Evolutionary conservation across 306 rosid species (phyloP), one percentile per base, ranked within the genome.

Genomic region (Cicer judaicum): DNA sequence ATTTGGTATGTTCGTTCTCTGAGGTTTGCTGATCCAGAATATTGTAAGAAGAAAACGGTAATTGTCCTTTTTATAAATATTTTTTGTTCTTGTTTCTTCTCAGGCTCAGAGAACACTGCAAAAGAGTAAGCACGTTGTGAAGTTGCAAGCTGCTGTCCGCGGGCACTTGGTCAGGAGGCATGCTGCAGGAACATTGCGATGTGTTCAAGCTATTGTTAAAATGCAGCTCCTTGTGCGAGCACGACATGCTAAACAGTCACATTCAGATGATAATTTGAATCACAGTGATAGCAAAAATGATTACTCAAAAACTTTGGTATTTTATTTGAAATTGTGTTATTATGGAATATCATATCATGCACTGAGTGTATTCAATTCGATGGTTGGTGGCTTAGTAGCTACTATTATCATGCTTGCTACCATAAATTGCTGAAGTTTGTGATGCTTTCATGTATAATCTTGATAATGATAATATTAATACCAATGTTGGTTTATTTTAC

Each of bases 61-160:
- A 83, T 50, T 29, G 5, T 64, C 38, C 7, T 34, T 59, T 63
- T 54, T 69, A 5, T 38, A 39, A 56, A 55, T 70, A 60, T 65
- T 43, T 64, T 43, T 13, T 72, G 18, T 44, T 68, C 55, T 12
- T 39, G 70, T 56, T 78, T 76, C 72, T 65, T 65, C 54, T 72
- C 85, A 92, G 99, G 98, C 92, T 70, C 91, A 29, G 68, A 85
- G 76, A 73, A 84, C 63, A 66, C 70, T 89, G 53, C 40, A 84
- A 6, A 83, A 90, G 83, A 80, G 57, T 40, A 86, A 86, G 85
- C 87, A 84, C 68, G 83, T 80, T 14, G 87, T 95, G 77, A 95
- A 90, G 80, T 80, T 95, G 91, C 99, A 95, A 89, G 98, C 99
- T 83, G 92, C 87, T 69, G 79, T 92, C 77, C 97, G 99, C 8